Evolutionary conservation across 1,284 basidiomycete species (phyloP).

Genomic region (Ganoderma sinense): DNA sequence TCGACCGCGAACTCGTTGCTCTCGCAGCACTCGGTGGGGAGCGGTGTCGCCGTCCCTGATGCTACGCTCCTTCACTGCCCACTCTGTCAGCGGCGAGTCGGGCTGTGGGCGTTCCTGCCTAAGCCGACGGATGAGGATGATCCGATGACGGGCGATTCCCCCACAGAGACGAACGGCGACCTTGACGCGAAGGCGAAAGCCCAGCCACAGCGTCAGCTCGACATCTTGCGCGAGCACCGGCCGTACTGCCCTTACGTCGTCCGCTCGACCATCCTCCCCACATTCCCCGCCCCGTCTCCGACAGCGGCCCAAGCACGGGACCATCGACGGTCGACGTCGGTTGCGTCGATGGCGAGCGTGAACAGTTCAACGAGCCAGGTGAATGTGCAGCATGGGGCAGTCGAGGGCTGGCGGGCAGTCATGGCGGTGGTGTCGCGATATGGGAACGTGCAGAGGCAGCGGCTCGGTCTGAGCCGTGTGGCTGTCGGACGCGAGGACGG

Average conservation of each 20-base stretch:
- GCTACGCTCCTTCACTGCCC: constrained; percentile 66
- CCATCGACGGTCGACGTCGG: constrained; percentile 36
- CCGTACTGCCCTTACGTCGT: constrained; percentile 84
- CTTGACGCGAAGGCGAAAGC: constrained; percentile 20
- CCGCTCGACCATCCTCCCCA: constrained; percentile 70
- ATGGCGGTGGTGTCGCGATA: constrained; percentile 70
- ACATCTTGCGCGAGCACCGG: constrained; percentile 80
- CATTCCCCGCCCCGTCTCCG: constrained; percentile 50
- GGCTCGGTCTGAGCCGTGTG: constrained; percentile 42
- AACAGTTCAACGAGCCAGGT: constrained; percentile 34
- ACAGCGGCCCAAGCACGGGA: constrained; percentile 5
- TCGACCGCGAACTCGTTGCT: constrained; percentile 12
- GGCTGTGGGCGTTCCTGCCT: constrained; percentile 74
- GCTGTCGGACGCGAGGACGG: constrained; percentile 20
- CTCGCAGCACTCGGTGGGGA: constrained; percentile 16
- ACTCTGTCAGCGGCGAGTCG: constrained; percentile 78
- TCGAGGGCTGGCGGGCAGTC: constrained; percentile 85
- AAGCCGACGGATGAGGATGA: constrained; percentile 24
- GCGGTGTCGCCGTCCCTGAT: constrained; percentile 43
- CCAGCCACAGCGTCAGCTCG: constrained; percentile 62
- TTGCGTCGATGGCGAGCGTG: constrained; percentile 36
- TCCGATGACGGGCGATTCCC: constrained; percentile 14
- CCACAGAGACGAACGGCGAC: neutral
- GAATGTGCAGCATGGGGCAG: constrained; percentile 39
- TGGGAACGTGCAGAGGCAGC: constrained; percentile 64